phyloP scores from a whole-genome alignment of 768 basidiomycete genomes.

The Lentinula boryana region DNA sequence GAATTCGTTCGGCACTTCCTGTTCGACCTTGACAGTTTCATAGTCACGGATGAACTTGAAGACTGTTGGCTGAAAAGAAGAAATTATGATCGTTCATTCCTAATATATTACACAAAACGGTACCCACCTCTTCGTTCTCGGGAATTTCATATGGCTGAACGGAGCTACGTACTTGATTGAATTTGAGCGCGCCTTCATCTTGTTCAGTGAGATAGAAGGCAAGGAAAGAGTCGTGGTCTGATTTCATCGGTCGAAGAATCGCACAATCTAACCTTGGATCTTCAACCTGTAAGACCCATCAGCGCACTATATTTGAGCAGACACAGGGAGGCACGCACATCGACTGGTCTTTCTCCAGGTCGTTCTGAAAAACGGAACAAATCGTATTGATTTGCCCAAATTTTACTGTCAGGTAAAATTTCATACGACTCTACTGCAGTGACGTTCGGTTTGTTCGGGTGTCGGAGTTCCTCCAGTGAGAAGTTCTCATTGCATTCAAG shows the following conservation, averaged over 20 bases:
- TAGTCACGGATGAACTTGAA: slow-evolving; percentile 82
- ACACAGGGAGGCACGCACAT: slow-evolving; percentile 37
- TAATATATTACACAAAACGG: background rate
- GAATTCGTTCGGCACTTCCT: slow-evolving; percentile 83
- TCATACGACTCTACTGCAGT: slow-evolving; percentile 79
- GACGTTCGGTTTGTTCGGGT: slow-evolving; percentile 75
- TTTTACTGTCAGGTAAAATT: slow-evolving; percentile 75
- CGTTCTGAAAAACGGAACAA: slow-evolving; percentile 81
- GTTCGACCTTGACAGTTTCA: slow-evolving; percentile 81
- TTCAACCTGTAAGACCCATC: slow-evolving; percentile 39
- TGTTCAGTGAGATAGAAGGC: slow-evolving; percentile 79
- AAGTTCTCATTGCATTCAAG: slow-evolving; percentile 53
- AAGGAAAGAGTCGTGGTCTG: slow-evolving; percentile 83
- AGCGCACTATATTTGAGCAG: background rate
- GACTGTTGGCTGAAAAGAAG: slow-evolving; percentile 45
- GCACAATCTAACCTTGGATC: slow-evolving; percentile 84
- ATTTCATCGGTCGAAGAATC: slow-evolving; percentile 81
- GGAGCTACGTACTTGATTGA: slow-evolving; percentile 51
- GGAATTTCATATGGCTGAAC: slow-evolving; percentile 39
- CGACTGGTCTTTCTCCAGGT: slow-evolving; percentile 70
- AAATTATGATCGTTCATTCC: background rate
- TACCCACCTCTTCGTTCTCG: slow-evolving; percentile 50
- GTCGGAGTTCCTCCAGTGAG: slow-evolving; percentile 52
- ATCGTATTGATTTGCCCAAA: slow-evolving; percentile 90
- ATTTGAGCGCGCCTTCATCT: slow-evolving; percentile 60